These are phyloP conservation scores for Samsoniella hepiali DNA, from an alignment of 2,329 filamentous ascomycete species.

Conservation along the genomic window DNA sequence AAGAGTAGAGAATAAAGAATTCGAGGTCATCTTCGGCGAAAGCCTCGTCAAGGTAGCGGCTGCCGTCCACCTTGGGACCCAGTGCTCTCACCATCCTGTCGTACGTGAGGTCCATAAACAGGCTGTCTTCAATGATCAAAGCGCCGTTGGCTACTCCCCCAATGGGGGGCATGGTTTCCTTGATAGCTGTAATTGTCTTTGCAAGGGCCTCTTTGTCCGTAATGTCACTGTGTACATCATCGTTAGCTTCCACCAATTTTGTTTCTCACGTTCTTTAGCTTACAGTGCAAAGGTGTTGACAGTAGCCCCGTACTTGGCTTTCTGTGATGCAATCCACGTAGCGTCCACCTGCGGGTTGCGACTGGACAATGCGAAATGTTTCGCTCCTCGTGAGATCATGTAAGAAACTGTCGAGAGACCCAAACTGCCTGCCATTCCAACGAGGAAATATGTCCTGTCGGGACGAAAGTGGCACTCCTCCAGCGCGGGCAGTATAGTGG, in stretches of 20 bases:
- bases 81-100: constrained; percentile 4
- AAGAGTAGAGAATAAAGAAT: constrained; percentile 21
- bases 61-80: constrained; percentile 18
- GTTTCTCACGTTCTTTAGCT: neutral
- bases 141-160: constrained; percentile 38
- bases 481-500: constrained; percentile 1
- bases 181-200: constrained; percentile 23
- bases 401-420: constrained; percentile 36
- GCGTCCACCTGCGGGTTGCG: constrained; percentile 32
- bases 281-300: constrained; percentile 12
- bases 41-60: constrained; percentile 12
- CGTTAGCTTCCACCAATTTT: neutral
- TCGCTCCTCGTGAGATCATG: constrained; percentile 36
- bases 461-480: constrained; percentile 6
- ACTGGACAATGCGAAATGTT: constrained; percentile 35
- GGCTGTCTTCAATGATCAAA: constrained; percentile 33
- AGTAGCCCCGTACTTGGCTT: neutral
- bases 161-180: constrained; percentile 31
- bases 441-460: constrained; percentile 30
- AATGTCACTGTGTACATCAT: constrained; percentile 18
- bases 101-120: constrained; percentile 24
- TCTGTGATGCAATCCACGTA: neutral
- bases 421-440: constrained; percentile 32
- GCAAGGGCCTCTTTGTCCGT: constrained; percentile 21
- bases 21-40: constrained; percentile 11